Conservation (phyloP, 768 basidiomycete genomes). For the Candolleomyces eurysporus region DNA sequence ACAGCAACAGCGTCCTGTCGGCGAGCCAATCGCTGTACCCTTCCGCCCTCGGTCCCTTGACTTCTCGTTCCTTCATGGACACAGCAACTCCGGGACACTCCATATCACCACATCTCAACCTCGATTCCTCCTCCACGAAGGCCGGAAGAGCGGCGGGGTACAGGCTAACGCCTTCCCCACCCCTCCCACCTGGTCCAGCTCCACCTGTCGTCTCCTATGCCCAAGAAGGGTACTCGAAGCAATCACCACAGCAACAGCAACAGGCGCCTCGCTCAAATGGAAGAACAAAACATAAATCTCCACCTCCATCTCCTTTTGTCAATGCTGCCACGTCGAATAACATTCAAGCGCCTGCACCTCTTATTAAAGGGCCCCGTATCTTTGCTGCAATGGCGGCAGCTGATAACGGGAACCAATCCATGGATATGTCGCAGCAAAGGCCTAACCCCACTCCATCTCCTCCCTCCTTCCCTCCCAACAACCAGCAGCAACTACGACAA, state of each 20-base stretch:
- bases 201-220: not conserved
- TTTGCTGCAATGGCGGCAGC: conserved; percentile 53
- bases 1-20: conserved; percentile 6
- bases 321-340: no score
- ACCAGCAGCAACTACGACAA: conserved; percentile 1
- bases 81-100: conserved; percentile 4
- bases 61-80: conserved; percentile 4
- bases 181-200: conserved; percentile 16
- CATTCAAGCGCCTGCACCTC: not conserved
- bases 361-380: conserved; percentile 52
- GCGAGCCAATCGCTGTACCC: conserved; percentile 4
- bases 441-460: not conserved
- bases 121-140: not conserved
- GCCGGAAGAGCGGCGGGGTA: no score
- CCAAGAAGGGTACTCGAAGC: not conserved
- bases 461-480: conserved; percentile 3
- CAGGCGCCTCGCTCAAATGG: no score
- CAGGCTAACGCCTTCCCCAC: conserved; percentile 10
- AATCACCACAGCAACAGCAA: no score
- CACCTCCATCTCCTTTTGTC: no score
- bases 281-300: no score
- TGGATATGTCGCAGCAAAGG: not conserved
- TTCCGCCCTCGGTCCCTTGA: conserved; percentile 1
- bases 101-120: not conserved
- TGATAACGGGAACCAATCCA: conserved; percentile 5